Evolutionary conservation across 495 filamentous ascomycete species (phyloP).

Genomic region (Aspergillus nanangensis): DNA sequence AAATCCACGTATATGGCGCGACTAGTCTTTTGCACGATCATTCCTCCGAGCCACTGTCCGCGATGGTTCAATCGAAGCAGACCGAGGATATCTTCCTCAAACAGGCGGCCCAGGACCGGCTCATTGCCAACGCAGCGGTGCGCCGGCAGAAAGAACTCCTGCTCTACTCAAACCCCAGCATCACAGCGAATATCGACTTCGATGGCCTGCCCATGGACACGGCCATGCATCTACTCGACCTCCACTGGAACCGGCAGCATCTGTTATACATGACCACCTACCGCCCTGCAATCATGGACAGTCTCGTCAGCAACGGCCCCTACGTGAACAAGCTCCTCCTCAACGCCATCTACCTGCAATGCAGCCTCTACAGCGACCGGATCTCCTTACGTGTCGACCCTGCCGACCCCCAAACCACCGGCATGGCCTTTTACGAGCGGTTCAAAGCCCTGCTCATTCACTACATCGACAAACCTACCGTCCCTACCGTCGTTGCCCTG

Average conservation of each 20-base stretch:
- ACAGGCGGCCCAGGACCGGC: neutral
- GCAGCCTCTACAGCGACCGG: conserved; percentile 12
- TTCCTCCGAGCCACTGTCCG: neutral
- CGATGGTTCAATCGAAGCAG: neutral
- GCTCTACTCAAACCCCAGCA: conserved; percentile 1
- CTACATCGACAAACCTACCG: conserved; percentile 12
- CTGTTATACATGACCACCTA: conserved; percentile 20
- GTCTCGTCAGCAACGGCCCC: conserved; percentile 24
- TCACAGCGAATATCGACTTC: conserved; percentile 19
- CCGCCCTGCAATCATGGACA: conserved; percentile 29
- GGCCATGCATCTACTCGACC: conserved; percentile 25
- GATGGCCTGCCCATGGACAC: conserved; percentile 26
- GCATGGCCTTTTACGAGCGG: conserved; percentile 12
- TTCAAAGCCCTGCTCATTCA: conserved; percentile 10
- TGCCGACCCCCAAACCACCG: conserved; percentile 2
- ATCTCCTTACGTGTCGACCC: neutral
- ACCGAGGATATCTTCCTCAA: neutral
- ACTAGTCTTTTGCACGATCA: too few species aligned
- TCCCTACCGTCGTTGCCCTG: conserved; percentile 12
- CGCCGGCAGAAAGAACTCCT: neutral
- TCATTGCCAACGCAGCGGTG: neutral
- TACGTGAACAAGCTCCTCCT: conserved; percentile 30
- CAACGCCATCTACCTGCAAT: conserved; percentile 27
- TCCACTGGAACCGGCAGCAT: conserved; percentile 29
- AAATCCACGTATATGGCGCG: too few species aligned